Evolutionary conservation across 1,139 yeast genomes (phyloP).

Genomic region (Arxiozyma slooffiae): DNA sequence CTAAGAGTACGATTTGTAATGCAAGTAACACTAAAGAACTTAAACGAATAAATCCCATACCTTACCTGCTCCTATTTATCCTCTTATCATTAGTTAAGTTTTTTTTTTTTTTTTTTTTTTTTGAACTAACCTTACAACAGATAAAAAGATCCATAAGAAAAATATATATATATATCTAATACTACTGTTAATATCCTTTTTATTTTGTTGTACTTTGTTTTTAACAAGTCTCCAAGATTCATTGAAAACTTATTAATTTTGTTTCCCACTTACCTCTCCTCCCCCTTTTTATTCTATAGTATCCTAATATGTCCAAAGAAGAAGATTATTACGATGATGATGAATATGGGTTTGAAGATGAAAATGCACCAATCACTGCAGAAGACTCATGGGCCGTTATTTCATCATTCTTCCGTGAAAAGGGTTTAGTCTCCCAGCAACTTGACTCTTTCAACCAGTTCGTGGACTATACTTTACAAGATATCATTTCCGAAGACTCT

Average conservation of each 20-base stretch:
- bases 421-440: conserved; percentile 96
- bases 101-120: too few relatives aligned
- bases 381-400: conserved; percentile 99
- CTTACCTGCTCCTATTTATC: not conserved
- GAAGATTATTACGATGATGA: conserved; percentile 37
- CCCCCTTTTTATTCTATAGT: not conserved
- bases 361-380: conserved; percentile 69
- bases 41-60: not conserved
- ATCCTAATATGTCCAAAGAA: conserved; percentile 12
- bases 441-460: conserved; percentile 97
- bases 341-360: conserved; percentile 58
- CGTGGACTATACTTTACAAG: conserved; percentile 93
- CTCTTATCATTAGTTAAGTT: not conserved
- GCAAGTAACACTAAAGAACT: not conserved
- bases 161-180: not conserved
- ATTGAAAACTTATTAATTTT: not conserved
- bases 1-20: not conserved
- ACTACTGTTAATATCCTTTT: not conserved
- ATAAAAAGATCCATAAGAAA: not conserved
- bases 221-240: not conserved
- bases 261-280: not conserved
- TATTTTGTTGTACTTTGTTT: not conserved
- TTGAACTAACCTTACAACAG: not conserved
- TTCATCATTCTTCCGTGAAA: conserved; percentile 89
- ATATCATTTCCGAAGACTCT: conserved; percentile 91